These are phyloP conservation scores for Lentithecium fluviatile DNA, from an alignment of 495 filamentous ascomycete species.

Conservation along the genomic window DNA sequence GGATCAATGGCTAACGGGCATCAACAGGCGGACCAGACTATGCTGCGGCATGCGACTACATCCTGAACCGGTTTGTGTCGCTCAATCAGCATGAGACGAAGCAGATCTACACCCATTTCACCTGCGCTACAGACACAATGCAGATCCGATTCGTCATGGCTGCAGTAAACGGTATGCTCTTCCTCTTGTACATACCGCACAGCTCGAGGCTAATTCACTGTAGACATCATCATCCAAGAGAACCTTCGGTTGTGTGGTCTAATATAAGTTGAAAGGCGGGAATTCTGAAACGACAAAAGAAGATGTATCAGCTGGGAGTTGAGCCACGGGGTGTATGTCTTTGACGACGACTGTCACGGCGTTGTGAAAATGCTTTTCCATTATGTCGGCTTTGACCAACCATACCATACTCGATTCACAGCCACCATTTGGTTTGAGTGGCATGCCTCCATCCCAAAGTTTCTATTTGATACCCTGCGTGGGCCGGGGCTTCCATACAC, in stretches of 20 bases:
- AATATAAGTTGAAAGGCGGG: conserved; percentile 59
- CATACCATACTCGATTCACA: conserved; percentile 2
- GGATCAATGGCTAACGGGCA: conserved; percentile 15
- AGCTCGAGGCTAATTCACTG: conserved; percentile 14
- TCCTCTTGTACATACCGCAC: background rate
- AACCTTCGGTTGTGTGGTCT: conserved; percentile 97
- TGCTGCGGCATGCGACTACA: conserved; percentile 90
- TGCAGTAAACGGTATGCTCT: conserved; percentile 86
- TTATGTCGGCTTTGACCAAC: conserved; percentile 19
- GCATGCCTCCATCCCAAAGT: conserved; percentile 9
- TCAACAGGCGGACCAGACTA: conserved; percentile 76
- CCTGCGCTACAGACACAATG: conserved; percentile 91
- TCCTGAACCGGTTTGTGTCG: conserved; percentile 93
- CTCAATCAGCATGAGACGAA: conserved; percentile 99
- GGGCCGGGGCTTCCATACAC: conserved; percentile 31
- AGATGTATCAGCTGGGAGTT: conserved; percentile 2
- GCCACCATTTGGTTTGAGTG: conserved; percentile 12
- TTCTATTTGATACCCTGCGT: conserved; percentile 38
- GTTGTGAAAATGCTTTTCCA: conserved; percentile 36
- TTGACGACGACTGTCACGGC: conserved; percentile 28
- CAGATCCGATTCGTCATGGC: conserved; percentile 99
- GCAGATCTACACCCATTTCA: conserved; percentile 99
- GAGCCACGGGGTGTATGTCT: conserved; percentile 34
- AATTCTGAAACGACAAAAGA: background rate
- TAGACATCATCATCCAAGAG: conserved; percentile 99